Evolutionary conservation across 176 grass and related monocot genomes (phyloP).

Genomic region (Luzula sylvatica): DNA sequence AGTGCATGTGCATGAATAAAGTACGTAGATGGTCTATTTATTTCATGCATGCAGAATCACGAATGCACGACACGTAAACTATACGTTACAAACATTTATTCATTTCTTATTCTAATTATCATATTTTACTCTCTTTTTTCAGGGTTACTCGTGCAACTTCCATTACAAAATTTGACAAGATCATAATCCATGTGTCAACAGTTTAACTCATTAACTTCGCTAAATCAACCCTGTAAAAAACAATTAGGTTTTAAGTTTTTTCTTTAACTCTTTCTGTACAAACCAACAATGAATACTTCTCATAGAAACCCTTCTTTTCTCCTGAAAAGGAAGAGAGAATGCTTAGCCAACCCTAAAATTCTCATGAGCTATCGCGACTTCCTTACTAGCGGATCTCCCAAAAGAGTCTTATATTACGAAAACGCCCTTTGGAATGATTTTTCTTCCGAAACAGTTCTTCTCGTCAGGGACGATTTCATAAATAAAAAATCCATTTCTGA

Average conservation of each 20-base stretch:
- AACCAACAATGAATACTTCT: constrained; percentile 1
- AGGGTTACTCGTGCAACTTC: neutral
- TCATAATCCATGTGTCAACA: too few relatives aligned
- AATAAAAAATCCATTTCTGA: constrained; percentile 58
- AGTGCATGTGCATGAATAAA: too few relatives aligned
- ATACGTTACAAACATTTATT: too few relatives aligned
- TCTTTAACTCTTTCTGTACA: constrained; percentile 15
- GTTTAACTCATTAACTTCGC: constrained; percentile 7
- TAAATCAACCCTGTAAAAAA: constrained; percentile 10
- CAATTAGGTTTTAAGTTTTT: neutral
- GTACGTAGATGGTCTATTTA: too few relatives aligned
- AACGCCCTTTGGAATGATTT: constrained; percentile 71
- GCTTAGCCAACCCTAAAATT: constrained; percentile 27
- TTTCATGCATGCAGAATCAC: too few relatives aligned
- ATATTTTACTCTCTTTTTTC: neutral
- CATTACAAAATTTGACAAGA: neutral
- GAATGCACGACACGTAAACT: too few relatives aligned
- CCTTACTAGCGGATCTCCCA: constrained; percentile 49
- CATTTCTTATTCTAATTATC: neutral
- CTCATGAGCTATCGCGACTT: constrained; percentile 53
- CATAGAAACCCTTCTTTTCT: neutral
- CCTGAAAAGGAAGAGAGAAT: constrained; percentile 23
- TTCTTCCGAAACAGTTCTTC: constrained; percentile 38
- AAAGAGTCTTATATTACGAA: constrained; percentile 55
- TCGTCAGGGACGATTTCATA: constrained; percentile 39